These are phyloP conservation scores for Aegilops bicornis DNA, from an alignment of 176 grass and related monocot genomes.

Conservation along the genomic window DNA sequence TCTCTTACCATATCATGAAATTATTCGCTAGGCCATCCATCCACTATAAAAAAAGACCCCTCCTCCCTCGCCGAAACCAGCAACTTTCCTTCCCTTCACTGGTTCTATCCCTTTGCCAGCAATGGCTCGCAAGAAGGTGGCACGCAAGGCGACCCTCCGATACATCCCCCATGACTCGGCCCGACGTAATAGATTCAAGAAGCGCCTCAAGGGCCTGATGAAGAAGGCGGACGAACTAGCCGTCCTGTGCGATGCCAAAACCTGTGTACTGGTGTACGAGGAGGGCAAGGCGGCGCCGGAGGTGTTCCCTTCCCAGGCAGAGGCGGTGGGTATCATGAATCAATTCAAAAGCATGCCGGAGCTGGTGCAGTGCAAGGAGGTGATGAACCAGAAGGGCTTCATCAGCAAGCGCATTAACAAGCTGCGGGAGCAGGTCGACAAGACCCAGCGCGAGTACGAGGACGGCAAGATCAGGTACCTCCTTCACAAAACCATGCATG, in stretches of 20 bases:
- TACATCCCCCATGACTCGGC: conserved; percentile 27
- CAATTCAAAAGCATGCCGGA: conserved; percentile 33
- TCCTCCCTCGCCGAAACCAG: not conserved
- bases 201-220: conserved; percentile 5
- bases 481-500: not conserved
- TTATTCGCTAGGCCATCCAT: not conserved
- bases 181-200: conserved; percentile 27
- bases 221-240: conserved; percentile 40
- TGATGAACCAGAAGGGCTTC: conserved; percentile 30
- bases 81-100: not conserved
- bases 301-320: conserved; percentile 7
- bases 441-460: not conserved
- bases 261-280: conserved; percentile 24
- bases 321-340: not conserved
- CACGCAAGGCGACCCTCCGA: conserved; percentile 20
- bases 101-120: not conserved
- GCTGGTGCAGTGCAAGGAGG: conserved; percentile 28
- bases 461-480: conserved; percentile 2
- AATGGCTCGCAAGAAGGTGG: conserved; percentile 8
- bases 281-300: not conserved
- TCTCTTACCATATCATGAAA: not conserved
- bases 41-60: not conserved
- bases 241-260: conserved; percentile 29
- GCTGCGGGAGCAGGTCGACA: conserved; percentile 13
- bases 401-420: conserved; percentile 22